Evolutionary conservation across 768 basidiomycete species (phyloP), one percentile per base, ranked within the genome.

Genomic region (Phlebiopsis flavidoalba): DNA sequence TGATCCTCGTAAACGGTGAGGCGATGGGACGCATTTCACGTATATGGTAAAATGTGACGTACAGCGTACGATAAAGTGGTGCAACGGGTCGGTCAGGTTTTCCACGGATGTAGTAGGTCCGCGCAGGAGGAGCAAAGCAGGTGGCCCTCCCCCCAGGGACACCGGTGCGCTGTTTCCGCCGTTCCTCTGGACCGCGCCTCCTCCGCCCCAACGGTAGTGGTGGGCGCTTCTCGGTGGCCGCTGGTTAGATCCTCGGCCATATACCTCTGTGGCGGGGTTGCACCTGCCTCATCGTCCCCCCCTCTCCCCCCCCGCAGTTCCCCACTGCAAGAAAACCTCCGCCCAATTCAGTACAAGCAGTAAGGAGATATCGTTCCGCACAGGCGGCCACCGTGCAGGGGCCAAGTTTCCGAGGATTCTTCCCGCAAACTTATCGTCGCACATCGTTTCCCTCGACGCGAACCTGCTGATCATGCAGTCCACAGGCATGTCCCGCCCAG

Each of bases 401-500:
- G 36, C 40, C n/a, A 12, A 19, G 7, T 19, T n/a, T 55, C 54
- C 54, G 40, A 55, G 54, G 35, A 14, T 22, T 55, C 43, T 40
- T 17, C 57, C 33, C 35, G 31, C 57, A n/a, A 58, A 35, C 47
- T n/a, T 58, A 31, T 58, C 19, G 46, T 31, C 52, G 52, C 40
- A 43, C 40, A 43, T 43, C 40, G n/a, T n/a, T n/a, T n/a, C 26
- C 40, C 40, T 43, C 8, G 35, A 53, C 52, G 52, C 52, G 31
- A 53, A 17, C 52, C 52, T 53, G 31, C 52, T 53, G 52, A 53
- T 53, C 52, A 62, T 62, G 61, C 45, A 45, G 47, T 57, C 55
- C 19, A 40, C 54, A 24, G 57, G 58, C 46, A 60, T 67, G 65
- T 73, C 81, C 48, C n/a, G n/a, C n/a, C n/a, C 91, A 93, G 74